Evolutionary conservation across 2,329 filamentous ascomycete species (phyloP).

Genomic region (Apiospora aurea): DNA sequence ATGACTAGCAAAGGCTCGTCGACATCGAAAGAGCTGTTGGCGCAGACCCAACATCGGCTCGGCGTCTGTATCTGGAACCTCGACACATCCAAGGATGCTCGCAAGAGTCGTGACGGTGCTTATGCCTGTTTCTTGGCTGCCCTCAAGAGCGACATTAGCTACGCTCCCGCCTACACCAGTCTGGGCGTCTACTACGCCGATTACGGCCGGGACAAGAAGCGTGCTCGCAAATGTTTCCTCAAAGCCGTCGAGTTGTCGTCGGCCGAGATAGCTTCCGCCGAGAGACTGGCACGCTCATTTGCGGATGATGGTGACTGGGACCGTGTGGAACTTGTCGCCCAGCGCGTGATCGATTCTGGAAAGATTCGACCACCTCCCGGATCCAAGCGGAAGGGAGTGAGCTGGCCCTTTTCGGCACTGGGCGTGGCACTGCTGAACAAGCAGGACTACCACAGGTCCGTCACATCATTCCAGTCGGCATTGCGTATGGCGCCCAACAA

Average conservation of each 20-base stretch:
- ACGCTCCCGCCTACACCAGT: conserved; percentile 89
- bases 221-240: conserved; percentile 92
- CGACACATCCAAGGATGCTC: conserved; percentile 74
- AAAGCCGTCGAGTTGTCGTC: conserved; percentile 94
- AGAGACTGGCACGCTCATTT: conserved; percentile 84
- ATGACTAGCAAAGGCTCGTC: conserved; percentile 59
- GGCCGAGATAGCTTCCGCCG: conserved; percentile 84
- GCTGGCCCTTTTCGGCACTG: conserved; percentile 94
- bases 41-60: conserved; percentile 85
- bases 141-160: conserved; percentile 85
- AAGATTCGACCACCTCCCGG: conserved; percentile 89
- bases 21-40: conserved; percentile 73
- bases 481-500: conserved; percentile 83
- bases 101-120: conserved; percentile 81
- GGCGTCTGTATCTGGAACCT: conserved; percentile 88
- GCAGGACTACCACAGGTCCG: conserved; percentile 86
- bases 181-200: conserved; percentile 91
- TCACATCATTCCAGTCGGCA: conserved; percentile 90
- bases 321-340: conserved; percentile 89
- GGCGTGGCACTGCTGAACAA: conserved; percentile 95
- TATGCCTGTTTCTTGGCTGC: conserved; percentile 85
- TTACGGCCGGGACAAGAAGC: conserved; percentile 84
- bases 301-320: conserved; percentile 95
- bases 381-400: conserved; percentile 90
- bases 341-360: conserved; percentile 92